Evolutionary conservation across 306 rosid genomes (phyloP).

Genomic region (Coriaria nepalensis): DNA sequence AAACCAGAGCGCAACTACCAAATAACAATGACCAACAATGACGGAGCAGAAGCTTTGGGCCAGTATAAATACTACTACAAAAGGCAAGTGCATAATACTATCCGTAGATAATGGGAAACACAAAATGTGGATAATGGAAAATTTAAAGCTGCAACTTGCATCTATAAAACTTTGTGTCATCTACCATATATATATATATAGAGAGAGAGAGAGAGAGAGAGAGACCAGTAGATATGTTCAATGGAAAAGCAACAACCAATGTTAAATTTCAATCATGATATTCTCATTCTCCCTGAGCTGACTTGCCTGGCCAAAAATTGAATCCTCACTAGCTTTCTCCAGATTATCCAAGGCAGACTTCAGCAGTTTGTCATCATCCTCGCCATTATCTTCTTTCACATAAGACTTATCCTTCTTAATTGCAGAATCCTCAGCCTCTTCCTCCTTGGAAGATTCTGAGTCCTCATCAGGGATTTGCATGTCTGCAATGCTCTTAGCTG

Average conservation of each 20-base stretch:
- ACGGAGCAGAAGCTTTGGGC: no score
- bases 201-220: no score
- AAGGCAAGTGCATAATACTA: no score
- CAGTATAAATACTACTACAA: no score
- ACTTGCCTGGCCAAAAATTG: slow-evolving; percentile 84
- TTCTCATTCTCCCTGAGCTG: not conserved
- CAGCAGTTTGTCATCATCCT: slow-evolving; percentile 25
- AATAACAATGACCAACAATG: not conserved
- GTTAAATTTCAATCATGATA: no score
- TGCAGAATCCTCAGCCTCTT: slow-evolving; percentile 32
- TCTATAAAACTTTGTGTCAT: no score
- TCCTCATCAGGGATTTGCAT: slow-evolving; percentile 38
- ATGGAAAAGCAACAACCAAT: no score
- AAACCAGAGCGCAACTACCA: not conserved
- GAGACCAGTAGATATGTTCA: no score
- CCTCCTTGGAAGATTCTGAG: slow-evolving; percentile 44
- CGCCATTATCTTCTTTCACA: slow-evolving; percentile 42
- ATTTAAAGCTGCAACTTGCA: no score
- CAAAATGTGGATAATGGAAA: no score
- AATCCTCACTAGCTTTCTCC: slow-evolving; percentile 90
- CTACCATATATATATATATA: no score
- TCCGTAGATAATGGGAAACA: no score
- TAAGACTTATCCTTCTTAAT: not conserved
- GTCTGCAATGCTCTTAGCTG: slow-evolving; percentile 66
- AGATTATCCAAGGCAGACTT: slow-evolving; percentile 64